A percentile compares a stretch with the other conserved stretches of the same genome.
phyloP scores from a whole-genome alignment of 495 filamentous ascomycete genomes.

The Hypoxylon perforatum region DNA sequence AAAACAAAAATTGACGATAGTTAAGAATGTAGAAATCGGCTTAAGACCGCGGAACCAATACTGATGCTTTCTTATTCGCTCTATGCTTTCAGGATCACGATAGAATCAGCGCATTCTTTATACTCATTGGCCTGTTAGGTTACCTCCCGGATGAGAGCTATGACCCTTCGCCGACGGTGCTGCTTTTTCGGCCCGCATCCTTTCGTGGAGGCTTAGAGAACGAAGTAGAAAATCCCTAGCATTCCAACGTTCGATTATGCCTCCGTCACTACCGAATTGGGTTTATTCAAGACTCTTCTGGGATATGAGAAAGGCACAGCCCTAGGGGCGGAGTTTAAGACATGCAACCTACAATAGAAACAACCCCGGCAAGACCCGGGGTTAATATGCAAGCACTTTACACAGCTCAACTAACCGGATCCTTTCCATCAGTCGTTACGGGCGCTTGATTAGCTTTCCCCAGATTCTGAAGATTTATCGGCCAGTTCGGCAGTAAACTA shows the following conservation, averaged over 20 bases:
- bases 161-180: too few relatives aligned
- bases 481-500: background rate
- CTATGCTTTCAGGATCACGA: too few relatives aligned
- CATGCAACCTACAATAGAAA: background rate
- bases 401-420: background rate
- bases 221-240: too few relatives aligned
- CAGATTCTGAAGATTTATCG: background rate
- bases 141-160: too few relatives aligned
- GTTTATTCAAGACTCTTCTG: background rate
- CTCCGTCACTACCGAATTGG: background rate
- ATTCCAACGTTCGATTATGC: too few relatives aligned
- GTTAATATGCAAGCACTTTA: background rate
- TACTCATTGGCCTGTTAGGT: too few relatives aligned
- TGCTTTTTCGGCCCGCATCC: too few relatives aligned
- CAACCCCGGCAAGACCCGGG: background rate
- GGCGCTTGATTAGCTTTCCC: background rate
- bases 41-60: too few relatives aligned
- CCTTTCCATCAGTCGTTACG: background rate
- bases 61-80: too few relatives aligned
- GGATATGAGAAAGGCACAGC: conserved; percentile 3
- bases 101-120: too few relatives aligned
- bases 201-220: too few relatives aligned
- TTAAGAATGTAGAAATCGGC: too few relatives aligned
- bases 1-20: background rate
- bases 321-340: background rate